Conservation (phyloP, 169 alveolate genomes). For the Plasmodium gonderi region DNA sequence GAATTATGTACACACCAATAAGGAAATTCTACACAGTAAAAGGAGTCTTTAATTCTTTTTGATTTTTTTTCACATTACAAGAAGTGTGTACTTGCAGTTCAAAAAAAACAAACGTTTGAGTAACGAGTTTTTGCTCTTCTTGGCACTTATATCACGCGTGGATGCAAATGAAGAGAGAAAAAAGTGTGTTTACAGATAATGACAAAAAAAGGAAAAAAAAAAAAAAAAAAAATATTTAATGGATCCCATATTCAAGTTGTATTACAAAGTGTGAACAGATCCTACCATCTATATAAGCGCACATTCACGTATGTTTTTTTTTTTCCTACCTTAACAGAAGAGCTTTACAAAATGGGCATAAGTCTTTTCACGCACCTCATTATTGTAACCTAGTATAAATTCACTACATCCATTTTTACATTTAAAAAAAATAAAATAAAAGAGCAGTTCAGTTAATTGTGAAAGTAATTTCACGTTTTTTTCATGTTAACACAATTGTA, state of each 20-base stretch:
- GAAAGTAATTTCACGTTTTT: slow-evolving; percentile 2
- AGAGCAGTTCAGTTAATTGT: background rate
- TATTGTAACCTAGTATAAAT: background rate
- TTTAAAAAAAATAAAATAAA: background rate
- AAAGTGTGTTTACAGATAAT: background rate
- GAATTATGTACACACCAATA: background rate
- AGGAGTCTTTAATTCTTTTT: background rate
- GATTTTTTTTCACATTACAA: background rate
- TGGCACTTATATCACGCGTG: background rate
- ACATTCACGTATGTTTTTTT: background rate
- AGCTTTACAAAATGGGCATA: background rate
- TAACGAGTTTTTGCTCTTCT: background rate
- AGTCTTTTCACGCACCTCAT: background rate
- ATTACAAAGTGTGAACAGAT: background rate
- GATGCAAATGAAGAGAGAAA: background rate
- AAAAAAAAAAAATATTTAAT: background rate
- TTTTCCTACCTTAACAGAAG: background rate
- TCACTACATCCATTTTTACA: background rate
- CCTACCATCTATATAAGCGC: background rate
- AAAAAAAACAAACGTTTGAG: background rate
- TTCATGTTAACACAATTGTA: background rate
- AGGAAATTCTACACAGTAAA: background rate
- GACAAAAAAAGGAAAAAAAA: background rate
- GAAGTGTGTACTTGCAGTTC: background rate
- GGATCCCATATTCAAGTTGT: background rate